Percentiles rank a stretch among this genome's conserved stretches.
Conservation (phyloP, 2,329 filamentous ascomycete genomes). For the Clonostachys sp. region DNA sequence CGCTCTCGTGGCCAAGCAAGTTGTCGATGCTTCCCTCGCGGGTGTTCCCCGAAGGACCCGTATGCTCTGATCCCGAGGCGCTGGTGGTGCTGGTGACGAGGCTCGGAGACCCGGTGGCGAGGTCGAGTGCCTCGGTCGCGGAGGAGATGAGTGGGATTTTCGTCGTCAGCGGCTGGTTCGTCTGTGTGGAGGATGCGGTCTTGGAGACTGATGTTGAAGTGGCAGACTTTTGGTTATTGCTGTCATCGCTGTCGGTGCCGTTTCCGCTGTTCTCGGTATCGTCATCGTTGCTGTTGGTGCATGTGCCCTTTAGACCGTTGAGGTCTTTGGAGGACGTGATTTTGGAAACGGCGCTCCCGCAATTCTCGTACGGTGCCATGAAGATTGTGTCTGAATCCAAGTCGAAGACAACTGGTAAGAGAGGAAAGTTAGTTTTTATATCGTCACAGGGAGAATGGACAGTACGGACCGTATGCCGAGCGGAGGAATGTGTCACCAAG, state of each 20-base stretch:
- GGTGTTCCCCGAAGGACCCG: no score
- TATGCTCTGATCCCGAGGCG: background rate
- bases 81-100: no score
- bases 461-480: conserved; percentile 39
- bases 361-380: conserved; percentile 46
- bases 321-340: conserved; percentile 8
- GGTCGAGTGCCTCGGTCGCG: background rate
- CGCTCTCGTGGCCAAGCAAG: no score
- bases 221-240: background rate
- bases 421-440: background rate
- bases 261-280: background rate
- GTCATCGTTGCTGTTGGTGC: conserved; percentile 1
- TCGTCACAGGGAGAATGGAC: background rate
- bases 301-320: conserved; percentile 7
- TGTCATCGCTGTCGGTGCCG: background rate
- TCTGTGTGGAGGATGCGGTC: background rate
- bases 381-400: conserved; percentile 41
- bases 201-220: background rate
- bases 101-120: no score
- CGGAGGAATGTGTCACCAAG: conserved; percentile 50
- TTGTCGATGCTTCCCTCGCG: no score
- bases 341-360: conserved; percentile 22
- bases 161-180: background rate
- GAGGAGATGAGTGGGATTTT: background rate
- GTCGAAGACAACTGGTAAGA: conserved; percentile 40